These are phyloP conservation scores for Acrocalymma vagum DNA, from an alignment of 2,329 filamentous ascomycete genomes.

Conservation along the genomic window DNA sequence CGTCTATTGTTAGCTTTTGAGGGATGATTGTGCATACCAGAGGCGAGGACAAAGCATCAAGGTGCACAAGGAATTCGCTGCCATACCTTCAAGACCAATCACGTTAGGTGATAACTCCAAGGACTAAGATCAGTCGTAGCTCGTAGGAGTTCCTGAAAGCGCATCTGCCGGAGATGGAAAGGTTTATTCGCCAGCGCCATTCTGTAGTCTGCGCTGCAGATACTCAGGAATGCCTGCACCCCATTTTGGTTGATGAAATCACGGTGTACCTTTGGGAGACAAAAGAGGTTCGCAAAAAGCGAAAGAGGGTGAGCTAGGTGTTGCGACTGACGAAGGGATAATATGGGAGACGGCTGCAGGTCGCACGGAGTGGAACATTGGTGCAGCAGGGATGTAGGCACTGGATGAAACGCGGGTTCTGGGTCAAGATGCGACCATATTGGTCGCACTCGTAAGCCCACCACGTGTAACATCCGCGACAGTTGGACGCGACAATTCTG, in stretches of 20 bases:
- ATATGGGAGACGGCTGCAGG: slow-evolving; percentile 28
- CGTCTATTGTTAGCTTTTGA: slow-evolving; percentile 5
- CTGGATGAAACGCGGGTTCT: slow-evolving; percentile 39
- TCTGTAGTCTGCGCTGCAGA: slow-evolving; percentile 31
- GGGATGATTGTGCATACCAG: slow-evolving; percentile 2
- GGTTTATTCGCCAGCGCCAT: slow-evolving; percentile 34
- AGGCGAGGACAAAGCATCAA: slow-evolving; percentile 11
- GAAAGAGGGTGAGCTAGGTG: slow-evolving; percentile 12
- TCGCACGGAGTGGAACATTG: slow-evolving; percentile 7
- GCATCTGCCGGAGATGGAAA: slow-evolving; percentile 34
- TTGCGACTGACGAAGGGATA: no score
- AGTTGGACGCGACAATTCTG: slow-evolving; percentile 13
- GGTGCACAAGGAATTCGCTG: slow-evolving; percentile 7
- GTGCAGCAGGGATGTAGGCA: slow-evolving; percentile 22
- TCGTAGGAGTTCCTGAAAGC: slow-evolving; percentile 28
- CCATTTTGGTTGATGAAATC: slow-evolving; percentile 11
- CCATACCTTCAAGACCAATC: slow-evolving; percentile 11
- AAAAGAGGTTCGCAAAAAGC: slow-evolving; percentile 15
- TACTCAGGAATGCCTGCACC: slow-evolving; percentile 28
- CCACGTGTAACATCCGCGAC: slow-evolving; percentile 21
- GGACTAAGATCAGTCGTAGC: slow-evolving; percentile 23
- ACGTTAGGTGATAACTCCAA: slow-evolving; percentile 5
- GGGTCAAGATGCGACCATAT: slow-evolving; percentile 40
- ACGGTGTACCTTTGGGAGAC: slow-evolving; percentile 11
- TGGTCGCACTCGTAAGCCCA: slow-evolving; percentile 32